phyloP scores from a whole-genome alignment of 2,329 filamentous ascomycete genomes.

The Nakataea oryzae region DNA sequence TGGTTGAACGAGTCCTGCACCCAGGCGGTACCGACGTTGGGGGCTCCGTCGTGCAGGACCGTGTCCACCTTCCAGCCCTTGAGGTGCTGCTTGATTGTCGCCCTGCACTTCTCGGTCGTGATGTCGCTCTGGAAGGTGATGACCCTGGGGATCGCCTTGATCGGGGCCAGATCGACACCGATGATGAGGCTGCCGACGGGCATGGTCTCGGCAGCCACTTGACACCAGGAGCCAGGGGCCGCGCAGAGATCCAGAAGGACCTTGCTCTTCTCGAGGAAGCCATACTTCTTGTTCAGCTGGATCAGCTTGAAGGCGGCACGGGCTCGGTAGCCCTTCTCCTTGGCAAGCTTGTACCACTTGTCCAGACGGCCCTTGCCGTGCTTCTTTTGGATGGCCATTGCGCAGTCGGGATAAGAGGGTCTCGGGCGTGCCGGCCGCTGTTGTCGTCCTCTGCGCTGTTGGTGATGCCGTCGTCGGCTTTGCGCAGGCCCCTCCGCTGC shows the following conservation, averaged over 20 bases:
- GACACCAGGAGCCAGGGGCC: slow-evolving; percentile 92
- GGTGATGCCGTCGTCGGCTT: neutral
- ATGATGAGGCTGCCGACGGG: slow-evolving; percentile 81
- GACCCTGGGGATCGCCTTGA: slow-evolving; percentile 87
- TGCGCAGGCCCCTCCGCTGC: neutral
- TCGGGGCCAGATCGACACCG: slow-evolving; percentile 87
- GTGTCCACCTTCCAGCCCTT: slow-evolving; percentile 96
- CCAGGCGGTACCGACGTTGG: slow-evolving; percentile 97
- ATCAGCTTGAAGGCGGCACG: slow-evolving; percentile 97
- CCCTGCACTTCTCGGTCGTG: slow-evolving; percentile 89
- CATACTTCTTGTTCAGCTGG: slow-evolving; percentile 98
- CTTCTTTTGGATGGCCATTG: slow-evolving; percentile 97
- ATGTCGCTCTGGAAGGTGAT: slow-evolving; percentile 98
- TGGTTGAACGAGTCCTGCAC: slow-evolving; percentile 97
- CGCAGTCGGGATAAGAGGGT: slow-evolving; percentile 2
- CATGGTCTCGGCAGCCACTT: slow-evolving; percentile 94
- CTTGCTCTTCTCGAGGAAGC: slow-evolving; percentile 93
- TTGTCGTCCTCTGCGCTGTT: neutral
- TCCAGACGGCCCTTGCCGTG: slow-evolving; percentile 96
- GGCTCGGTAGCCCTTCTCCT: slow-evolving; percentile 95
- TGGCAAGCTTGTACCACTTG: slow-evolving; percentile 98
- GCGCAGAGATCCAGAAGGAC: slow-evolving; percentile 96
- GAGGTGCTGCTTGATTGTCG: slow-evolving; percentile 78
- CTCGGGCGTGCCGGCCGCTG: neutral
- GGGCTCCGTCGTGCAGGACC: slow-evolving; percentile 92